These are phyloP conservation scores for Aspergillus bridgeri DNA, from an alignment of 495 filamentous ascomycete species.

Conservation along the genomic window DNA sequence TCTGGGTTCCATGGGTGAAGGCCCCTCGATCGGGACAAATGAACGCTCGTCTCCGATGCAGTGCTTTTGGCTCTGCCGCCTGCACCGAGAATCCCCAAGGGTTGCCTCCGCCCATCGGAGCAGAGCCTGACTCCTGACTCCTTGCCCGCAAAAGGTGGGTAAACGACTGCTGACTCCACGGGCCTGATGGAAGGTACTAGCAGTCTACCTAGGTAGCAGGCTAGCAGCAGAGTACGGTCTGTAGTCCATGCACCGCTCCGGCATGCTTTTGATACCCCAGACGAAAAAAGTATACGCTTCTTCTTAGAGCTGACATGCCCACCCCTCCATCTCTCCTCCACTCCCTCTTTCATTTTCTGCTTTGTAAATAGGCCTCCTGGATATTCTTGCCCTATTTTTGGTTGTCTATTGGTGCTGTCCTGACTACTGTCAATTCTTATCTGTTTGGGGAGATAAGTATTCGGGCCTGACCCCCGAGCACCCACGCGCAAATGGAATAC, in stretches of 20 bases:
- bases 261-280: conserved; percentile 32
- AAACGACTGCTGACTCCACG: too few relatives aligned
- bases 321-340: conserved; percentile 13
- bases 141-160: too few relatives aligned
- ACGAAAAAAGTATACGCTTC: conserved; percentile 26
- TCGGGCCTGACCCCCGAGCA: conserved; percentile 2
- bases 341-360: conserved; percentile 8
- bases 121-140: too few relatives aligned
- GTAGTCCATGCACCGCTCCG: conserved; percentile 12
- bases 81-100: too few relatives aligned
- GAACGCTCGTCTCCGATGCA: too few relatives aligned
- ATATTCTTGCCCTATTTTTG: neutral
- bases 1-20: conserved; percentile 13
- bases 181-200: neutral
- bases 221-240: too few relatives aligned
- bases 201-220: too few relatives aligned
- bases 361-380: neutral
- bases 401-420: neutral
- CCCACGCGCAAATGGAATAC: conserved; percentile 43
- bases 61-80: too few relatives aligned
- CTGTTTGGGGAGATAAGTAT: neutral
- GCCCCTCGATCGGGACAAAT: neutral
- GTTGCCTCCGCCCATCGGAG: too few relatives aligned
- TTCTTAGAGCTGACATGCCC: conserved; percentile 20
- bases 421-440: conserved; percentile 1